Evolutionary conservation across 1,284 basidiomycete genomes (phyloP).

Genomic region (Volvariella volvacea): DNA sequence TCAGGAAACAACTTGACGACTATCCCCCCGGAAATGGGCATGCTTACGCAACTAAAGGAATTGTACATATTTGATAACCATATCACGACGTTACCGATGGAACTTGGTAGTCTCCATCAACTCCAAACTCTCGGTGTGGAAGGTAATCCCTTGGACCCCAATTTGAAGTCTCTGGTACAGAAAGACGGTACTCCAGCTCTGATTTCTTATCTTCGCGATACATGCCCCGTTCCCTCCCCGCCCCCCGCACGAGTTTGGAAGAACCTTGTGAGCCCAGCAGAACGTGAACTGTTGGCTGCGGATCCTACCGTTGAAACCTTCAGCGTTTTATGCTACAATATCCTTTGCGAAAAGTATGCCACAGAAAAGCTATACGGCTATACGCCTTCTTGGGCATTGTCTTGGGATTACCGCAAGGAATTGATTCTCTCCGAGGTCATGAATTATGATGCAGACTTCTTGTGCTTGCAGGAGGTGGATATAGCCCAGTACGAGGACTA

Average conservation of each 20-base stretch:
- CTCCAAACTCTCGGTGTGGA: conserved; percentile 93
- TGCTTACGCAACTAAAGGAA: conserved; percentile 88
- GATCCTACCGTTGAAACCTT: conserved; percentile 69
- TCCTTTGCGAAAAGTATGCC: conserved; percentile 89
- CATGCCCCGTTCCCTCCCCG: conserved; percentile 73
- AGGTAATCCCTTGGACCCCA: conserved; percentile 86
- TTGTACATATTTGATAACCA: conserved; percentile 96
- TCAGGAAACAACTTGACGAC: conserved; percentile 82
- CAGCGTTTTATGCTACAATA: conserved; percentile 89
- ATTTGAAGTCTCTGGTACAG: conserved; percentile 78
- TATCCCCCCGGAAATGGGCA: conserved; percentile 86
- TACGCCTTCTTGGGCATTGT: conserved; percentile 93
- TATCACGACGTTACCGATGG: conserved; percentile 76
- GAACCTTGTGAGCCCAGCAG: conserved; percentile 64
- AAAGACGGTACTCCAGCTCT: conserved; percentile 90
- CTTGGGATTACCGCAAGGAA: conserved; percentile 93
- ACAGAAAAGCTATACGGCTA: conserved; percentile 93
- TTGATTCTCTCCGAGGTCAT: conserved; percentile 85
- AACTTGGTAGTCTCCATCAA: conserved; percentile 90
- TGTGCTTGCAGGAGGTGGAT: conserved; percentile 95
- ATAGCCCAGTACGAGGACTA: conserved; percentile 92
- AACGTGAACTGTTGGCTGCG: conserved; percentile 48
- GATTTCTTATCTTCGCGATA: conserved; percentile 85
- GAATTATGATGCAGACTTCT: conserved; percentile 81
- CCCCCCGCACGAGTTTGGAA: conserved; percentile 87